Conservation (phyloP, 2,329 filamentous ascomycete species). For the Coniochaeta prunicola region DNA sequence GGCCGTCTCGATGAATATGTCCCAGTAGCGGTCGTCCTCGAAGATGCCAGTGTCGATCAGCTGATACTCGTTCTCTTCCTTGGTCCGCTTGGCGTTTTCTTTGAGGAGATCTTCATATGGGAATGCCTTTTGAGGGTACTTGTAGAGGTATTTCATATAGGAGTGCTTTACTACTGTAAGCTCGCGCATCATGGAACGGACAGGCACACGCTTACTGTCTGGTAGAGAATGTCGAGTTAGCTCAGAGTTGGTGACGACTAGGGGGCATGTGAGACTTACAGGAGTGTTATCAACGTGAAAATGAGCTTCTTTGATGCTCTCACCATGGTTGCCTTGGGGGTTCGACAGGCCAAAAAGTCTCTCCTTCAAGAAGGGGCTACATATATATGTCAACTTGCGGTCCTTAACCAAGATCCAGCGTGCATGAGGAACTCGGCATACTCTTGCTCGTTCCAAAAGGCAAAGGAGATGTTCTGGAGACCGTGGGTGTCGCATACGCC, state of each 20-base stretch:
- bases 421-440: slow-evolving; percentile 27
- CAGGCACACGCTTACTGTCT: not conserved
- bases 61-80: slow-evolving; percentile 81
- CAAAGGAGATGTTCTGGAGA: slow-evolving; percentile 85
- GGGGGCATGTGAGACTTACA: slow-evolving; percentile 25
- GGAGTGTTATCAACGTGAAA: slow-evolving; percentile 96
- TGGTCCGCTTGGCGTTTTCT: slow-evolving; percentile 72
- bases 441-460: slow-evolving; percentile 98
- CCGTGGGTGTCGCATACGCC: slow-evolving; percentile 90
- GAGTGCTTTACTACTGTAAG: slow-evolving; percentile 54
- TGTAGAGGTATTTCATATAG: slow-evolving; percentile 99
- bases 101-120: slow-evolving; percentile 83
- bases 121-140: slow-evolving; percentile 87
- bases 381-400: slow-evolving; percentile 28
- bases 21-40: slow-evolving; percentile 87
- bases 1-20: slow-evolving; percentile 93
- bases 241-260: not conserved
- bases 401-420: not conserved
- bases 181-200: slow-evolving; percentile 17
- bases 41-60: slow-evolving; percentile 85
- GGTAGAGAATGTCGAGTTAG: not conserved
- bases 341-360: slow-evolving; percentile 92
- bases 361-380: slow-evolving; percentile 86
- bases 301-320: slow-evolving; percentile 93
- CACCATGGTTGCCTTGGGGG: slow-evolving; percentile 93